These are phyloP conservation scores for Plantago ovata DNA, from an alignment of 257 asterid species.

Conservation along the genomic window DNA sequence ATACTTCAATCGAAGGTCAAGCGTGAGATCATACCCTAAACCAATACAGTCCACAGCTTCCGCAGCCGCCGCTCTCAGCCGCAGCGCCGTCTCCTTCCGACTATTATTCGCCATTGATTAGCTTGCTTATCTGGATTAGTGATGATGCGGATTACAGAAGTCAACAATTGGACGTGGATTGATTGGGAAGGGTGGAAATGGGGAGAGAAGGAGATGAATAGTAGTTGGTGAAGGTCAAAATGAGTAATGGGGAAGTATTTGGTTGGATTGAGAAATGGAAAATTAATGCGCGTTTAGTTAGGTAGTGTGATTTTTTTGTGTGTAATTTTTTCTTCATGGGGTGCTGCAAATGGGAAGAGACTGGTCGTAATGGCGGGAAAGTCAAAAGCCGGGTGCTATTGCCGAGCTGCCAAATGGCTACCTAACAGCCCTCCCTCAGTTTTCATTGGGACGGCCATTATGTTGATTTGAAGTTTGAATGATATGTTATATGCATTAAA, in stretches of 20 bases:
- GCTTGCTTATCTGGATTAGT: too few relatives aligned
- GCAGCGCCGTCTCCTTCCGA: slow-evolving; percentile 48
- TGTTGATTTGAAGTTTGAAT: too few relatives aligned
- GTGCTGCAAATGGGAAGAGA: neutral
- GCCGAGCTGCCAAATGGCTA: neutral
- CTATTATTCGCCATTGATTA: slow-evolving; percentile 10
- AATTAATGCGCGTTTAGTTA: too few relatives aligned
- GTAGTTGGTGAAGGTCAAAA: neutral
- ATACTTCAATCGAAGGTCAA: slow-evolving; percentile 52
- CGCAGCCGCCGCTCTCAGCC: slow-evolving; percentile 66
- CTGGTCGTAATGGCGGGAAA: slow-evolving; percentile 7
- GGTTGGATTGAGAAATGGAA: too few relatives aligned
- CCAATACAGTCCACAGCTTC: slow-evolving; percentile 67
- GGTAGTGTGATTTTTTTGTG: too few relatives aligned
- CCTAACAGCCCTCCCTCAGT: too few relatives aligned
- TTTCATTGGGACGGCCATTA: neutral
- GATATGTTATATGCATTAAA: too few relatives aligned
- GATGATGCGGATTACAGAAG: neutral
- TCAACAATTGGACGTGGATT: neutral
- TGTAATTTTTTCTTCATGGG: neutral
- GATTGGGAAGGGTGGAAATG: neutral
- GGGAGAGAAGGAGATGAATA: neutral
- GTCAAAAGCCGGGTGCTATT: slow-evolving; percentile 2
- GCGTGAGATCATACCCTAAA: slow-evolving; percentile 58
- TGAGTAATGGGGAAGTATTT: too few relatives aligned